Evolutionary conservation across 257 asterid species (phyloP).

Genomic region (Primulina tabacum): DNA sequence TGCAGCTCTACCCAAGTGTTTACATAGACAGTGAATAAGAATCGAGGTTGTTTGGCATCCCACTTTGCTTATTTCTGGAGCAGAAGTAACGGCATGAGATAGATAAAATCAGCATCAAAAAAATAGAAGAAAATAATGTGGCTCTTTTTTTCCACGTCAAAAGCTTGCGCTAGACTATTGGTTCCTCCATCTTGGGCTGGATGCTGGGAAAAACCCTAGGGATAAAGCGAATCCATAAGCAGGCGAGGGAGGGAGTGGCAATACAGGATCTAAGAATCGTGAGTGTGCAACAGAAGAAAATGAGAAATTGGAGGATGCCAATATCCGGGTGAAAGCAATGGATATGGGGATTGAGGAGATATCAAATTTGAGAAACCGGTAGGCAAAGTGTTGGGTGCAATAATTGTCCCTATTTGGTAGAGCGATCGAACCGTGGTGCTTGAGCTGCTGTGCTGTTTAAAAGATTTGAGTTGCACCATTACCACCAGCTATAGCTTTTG

Average conservation of each 20-base stretch:
- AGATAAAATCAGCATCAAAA: slow-evolving; percentile 15
- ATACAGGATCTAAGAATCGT: slow-evolving; percentile 73
- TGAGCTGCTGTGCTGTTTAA: no score
- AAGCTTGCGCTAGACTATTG: slow-evolving; percentile 42
- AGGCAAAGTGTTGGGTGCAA: no score
- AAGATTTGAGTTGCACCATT: no score
- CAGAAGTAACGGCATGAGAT: background rate
- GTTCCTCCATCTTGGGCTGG: slow-evolving; percentile 89
- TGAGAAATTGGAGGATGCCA: slow-evolving; percentile 49
- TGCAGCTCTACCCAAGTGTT: slow-evolving; percentile 29
- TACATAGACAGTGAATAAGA: slow-evolving; percentile 22
- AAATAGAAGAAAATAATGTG: no score
- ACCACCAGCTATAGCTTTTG: no score
- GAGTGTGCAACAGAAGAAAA: slow-evolving; percentile 63
- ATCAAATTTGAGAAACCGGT: slow-evolving; percentile 39
- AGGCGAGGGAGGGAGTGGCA: slow-evolving; percentile 75
- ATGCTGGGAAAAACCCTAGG: slow-evolving; percentile 63
- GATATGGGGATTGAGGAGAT: slow-evolving; percentile 48
- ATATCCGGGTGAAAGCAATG: slow-evolving; percentile 38
- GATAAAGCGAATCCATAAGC: slow-evolving; percentile 83
- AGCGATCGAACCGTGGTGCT: no score
- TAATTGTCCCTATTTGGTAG: no score
- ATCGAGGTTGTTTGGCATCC: slow-evolving; percentile 29
- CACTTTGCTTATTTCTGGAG: background rate
- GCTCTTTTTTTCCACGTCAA: slow-evolving; percentile 32